phyloP scores from a whole-genome alignment of 2,329 filamentous ascomycete species.

The Fusarium odoratissimum region DNA sequence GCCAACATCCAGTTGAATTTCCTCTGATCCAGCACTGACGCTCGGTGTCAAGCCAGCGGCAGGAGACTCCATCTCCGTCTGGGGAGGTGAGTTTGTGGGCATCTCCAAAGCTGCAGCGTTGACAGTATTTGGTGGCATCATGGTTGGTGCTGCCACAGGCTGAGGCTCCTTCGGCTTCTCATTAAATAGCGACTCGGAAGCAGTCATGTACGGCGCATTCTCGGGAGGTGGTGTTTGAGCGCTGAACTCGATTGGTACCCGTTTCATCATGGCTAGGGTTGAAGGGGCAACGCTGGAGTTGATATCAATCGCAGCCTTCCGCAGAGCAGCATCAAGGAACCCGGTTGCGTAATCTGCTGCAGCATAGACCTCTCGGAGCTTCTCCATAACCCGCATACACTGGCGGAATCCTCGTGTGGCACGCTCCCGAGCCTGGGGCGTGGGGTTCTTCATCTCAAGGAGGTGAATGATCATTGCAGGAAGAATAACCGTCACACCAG shows the following conservation, averaged over 20 bases:
- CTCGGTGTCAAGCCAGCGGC: slow-evolving; percentile 57
- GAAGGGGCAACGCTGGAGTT: slow-evolving; percentile 53
- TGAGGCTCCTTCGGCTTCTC: slow-evolving; percentile 45
- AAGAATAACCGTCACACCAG: slow-evolving; percentile 89
- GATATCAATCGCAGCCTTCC: slow-evolving; percentile 84
- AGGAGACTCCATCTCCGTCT: slow-evolving; percentile 56
- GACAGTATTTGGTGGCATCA: slow-evolving; percentile 54
- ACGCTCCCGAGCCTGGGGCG: slow-evolving; percentile 75
- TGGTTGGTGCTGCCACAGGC: slow-evolving; percentile 30
- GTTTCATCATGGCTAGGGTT: slow-evolving; percentile 52
- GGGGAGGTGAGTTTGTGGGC: slow-evolving; percentile 56
- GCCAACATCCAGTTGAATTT: slow-evolving; percentile 50
- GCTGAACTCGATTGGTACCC: slow-evolving; percentile 52
- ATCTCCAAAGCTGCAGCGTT: slow-evolving; percentile 52
- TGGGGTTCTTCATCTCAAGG: slow-evolving; percentile 88
- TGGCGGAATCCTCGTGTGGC: slow-evolving; percentile 86
- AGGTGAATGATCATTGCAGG: slow-evolving; percentile 95
- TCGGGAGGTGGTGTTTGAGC: slow-evolving; percentile 67
- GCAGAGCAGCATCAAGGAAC: slow-evolving; percentile 91
- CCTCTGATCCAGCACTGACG: slow-evolving; percentile 58
- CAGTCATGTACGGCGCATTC: slow-evolving; percentile 57
- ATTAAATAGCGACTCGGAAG: slow-evolving; percentile 54
- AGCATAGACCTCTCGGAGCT: slow-evolving; percentile 87
- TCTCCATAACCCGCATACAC: slow-evolving; percentile 92
- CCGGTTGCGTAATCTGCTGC: slow-evolving; percentile 96